phyloP scores from a whole-genome alignment of 164 flowering plant species.

The Paratinospora sagittata region DNA sequence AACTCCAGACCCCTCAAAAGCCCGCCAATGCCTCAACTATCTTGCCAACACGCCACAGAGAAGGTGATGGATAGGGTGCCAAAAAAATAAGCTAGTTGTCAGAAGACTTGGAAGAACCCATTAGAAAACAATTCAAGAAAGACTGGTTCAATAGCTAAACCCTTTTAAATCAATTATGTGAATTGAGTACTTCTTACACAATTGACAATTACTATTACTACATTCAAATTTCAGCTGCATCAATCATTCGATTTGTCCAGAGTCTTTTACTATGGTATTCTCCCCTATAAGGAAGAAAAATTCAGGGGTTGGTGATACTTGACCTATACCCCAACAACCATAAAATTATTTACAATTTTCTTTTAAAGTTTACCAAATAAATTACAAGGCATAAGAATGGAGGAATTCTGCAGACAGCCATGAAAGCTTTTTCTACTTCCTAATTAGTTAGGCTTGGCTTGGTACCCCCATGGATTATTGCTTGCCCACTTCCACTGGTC shows the following conservation, averaged over 20 bases:
- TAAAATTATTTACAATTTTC: background rate
- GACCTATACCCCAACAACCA: conserved; percentile 1
- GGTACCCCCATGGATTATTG: conserved; percentile 63
- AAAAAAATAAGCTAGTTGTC: no score
- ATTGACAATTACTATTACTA: background rate
- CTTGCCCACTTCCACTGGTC: conserved; percentile 86
- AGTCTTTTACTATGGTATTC: background rate
- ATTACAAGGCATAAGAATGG: background rate
- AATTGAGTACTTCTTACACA: background rate
- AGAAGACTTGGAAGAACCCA: no score
- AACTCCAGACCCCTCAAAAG: no score
- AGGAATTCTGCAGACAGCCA: background rate
- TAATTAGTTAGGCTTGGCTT: conserved; percentile 34
- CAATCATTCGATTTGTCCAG: no score
- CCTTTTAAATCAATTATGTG: background rate
- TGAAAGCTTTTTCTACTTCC: background rate
- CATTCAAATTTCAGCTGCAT: background rate
- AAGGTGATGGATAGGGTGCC: no score
- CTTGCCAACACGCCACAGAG: no score
- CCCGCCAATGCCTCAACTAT: no score
- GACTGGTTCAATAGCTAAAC: background rate
- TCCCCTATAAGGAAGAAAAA: background rate
- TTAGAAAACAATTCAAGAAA: background rate
- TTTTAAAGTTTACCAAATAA: background rate
- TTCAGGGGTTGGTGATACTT: conserved; percentile 4